These are phyloP conservation scores for Gliomastix tumulicola DNA, from an alignment of 2,329 filamentous ascomycete genomes.

Conservation along the genomic window DNA sequence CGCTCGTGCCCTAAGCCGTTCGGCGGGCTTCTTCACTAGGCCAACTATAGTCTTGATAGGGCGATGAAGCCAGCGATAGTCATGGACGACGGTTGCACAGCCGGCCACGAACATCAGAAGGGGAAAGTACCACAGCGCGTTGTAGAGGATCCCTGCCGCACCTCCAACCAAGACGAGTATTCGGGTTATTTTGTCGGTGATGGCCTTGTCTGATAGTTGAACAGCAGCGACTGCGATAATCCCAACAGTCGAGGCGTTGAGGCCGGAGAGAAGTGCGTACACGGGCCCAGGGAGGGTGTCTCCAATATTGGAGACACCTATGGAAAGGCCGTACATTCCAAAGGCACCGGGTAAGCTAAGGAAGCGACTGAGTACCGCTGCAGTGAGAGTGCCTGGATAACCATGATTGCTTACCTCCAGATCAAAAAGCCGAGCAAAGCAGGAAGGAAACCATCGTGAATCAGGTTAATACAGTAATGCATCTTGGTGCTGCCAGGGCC, in stretches of 20 bases:
- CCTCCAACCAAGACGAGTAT: conserved; percentile 57
- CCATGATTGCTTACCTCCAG: conserved; percentile 45
- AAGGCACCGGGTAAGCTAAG: conserved; percentile 59
- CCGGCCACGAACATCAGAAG: conserved; percentile 53
- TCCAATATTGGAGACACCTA: conserved; percentile 56
- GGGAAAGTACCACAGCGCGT: conserved; percentile 70
- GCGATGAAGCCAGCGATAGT: conserved; percentile 5
- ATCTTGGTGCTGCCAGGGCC: conserved; percentile 67
- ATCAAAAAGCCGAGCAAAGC: conserved; percentile 54
- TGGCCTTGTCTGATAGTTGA: conserved; percentile 58
- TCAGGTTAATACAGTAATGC: conserved; percentile 59
- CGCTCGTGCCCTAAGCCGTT: neutral
- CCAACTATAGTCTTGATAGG: conserved; percentile 5
- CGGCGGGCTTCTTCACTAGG: conserved; percentile 3
- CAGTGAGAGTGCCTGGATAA: neutral
- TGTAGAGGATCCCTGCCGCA: conserved; percentile 61
- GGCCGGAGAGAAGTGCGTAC: conserved; percentile 63
- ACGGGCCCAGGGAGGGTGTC: conserved; percentile 52
- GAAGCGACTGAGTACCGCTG: neutral
- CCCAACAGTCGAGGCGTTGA: conserved; percentile 67
- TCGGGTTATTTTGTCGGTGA: conserved; percentile 57
- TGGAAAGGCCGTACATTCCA: conserved; percentile 60
- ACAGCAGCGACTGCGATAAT: conserved; percentile 66
- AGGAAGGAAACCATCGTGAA: conserved; percentile 51
- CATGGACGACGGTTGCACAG: conserved; percentile 13